Evolutionary conservation across 495 filamentous ascomycete genomes (phyloP).

Genomic region (Paragyromitra xinjiangensis): DNA sequence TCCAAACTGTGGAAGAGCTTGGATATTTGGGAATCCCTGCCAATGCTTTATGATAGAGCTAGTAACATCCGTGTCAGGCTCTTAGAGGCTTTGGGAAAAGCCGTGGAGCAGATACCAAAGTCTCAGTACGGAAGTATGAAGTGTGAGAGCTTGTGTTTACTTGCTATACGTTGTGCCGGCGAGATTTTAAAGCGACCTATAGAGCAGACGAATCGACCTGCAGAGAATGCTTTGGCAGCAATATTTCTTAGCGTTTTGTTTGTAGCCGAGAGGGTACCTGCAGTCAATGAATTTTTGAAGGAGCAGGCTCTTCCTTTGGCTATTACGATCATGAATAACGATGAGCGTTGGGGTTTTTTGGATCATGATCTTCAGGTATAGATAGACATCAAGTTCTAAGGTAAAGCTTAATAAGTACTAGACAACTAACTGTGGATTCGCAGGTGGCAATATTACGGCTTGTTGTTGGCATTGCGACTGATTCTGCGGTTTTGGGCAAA

Average conservation of each 20-base stretch:
- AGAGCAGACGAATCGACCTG: conserved; percentile 33
- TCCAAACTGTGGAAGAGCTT: conserved; percentile 53
- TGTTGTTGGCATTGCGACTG: conserved; percentile 30
- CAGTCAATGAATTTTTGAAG: conserved; percentile 39
- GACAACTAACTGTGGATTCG: conserved; percentile 19
- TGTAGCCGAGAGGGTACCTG: conserved; percentile 24
- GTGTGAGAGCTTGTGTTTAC: conserved; percentile 49
- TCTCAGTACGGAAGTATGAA: conserved; percentile 45
- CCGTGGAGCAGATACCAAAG: conserved; percentile 36
- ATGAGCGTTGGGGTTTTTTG: conserved; percentile 38
- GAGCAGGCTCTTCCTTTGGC: conserved; percentile 48
- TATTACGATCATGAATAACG: conserved; percentile 38
- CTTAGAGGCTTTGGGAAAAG: conserved; percentile 45
- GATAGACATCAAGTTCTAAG: not conserved
- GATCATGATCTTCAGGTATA: conserved; percentile 48
- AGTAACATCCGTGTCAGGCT: conserved; percentile 40
- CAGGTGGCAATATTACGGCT: conserved; percentile 47
- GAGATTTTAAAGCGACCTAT: conserved; percentile 35
- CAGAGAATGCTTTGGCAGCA: conserved; percentile 38
- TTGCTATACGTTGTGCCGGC: conserved; percentile 47
- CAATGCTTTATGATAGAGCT: conserved; percentile 42
- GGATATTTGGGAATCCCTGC: conserved; percentile 52
- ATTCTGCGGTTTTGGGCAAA: conserved; percentile 31
- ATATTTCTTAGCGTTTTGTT: conserved; percentile 49
- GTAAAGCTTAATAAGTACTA: not conserved